Conservation (phyloP, 352 stramenopile genomes). For the Blastocystis sp. region DNA sequence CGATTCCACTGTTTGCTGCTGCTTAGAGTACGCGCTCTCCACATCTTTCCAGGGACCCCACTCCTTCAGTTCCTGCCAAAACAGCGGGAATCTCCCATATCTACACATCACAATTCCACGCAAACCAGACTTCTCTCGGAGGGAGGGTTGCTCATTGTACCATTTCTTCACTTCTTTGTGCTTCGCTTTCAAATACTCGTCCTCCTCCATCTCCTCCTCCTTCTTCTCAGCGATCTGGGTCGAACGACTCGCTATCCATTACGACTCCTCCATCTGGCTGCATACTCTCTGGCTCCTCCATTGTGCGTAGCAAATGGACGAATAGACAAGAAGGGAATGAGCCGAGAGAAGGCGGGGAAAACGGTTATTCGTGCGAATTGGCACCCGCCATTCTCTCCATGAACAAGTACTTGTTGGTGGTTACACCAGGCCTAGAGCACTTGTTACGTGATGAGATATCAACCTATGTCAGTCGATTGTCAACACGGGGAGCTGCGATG, state of each 20-base stretch:
- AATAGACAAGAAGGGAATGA: conserved; percentile 1
- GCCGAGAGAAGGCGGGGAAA: background rate
- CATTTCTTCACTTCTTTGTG: conserved; percentile 83
- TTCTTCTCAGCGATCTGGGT: conserved; percentile 73
- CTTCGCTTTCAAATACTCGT: conserved; percentile 83
- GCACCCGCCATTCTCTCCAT: background rate
- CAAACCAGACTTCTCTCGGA: conserved; percentile 71
- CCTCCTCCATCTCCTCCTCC: conserved; percentile 81
- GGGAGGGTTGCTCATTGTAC: conserved; percentile 77
- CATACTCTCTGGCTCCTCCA: conserved; percentile 30
- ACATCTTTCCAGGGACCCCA: conserved; percentile 82
- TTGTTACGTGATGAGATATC: background rate
- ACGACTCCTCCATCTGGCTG: background rate
- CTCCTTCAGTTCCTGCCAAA: conserved; percentile 83
- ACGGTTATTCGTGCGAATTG: conserved; percentile 6
- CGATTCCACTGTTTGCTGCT: conserved; percentile 74
- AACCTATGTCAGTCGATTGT: background rate
- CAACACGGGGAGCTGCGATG: background rate
- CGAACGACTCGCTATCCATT: background rate
- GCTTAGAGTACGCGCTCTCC: conserved; percentile 79
- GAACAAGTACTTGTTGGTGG: conserved; percentile 52
- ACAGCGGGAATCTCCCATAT: conserved; percentile 80
- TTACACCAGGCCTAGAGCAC: conserved; percentile 32
- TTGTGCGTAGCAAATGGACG: background rate
- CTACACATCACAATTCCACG: conserved; percentile 70